These are phyloP conservation scores for Boletales sp. DNA, from an alignment of 768 basidiomycete genomes.

Conservation along the genomic window DNA sequence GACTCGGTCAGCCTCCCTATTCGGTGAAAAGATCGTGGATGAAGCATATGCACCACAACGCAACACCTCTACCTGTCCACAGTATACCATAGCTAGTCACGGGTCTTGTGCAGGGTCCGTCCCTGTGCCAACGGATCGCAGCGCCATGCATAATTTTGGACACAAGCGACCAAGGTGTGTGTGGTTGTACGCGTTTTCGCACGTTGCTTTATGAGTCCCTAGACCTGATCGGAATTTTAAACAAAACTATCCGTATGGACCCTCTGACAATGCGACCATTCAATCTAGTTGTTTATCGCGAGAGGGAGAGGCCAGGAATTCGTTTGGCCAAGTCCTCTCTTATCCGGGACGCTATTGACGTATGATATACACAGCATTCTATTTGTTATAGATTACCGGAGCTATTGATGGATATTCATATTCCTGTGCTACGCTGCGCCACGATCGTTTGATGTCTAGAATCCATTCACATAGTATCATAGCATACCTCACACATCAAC, in stretches of 20 bases:
- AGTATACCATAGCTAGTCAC: neutral
- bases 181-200: neutral
- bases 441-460: slow-evolving; percentile 1
- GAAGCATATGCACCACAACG: slow-evolving; percentile 3
- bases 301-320: slow-evolving; percentile 1
- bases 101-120: slow-evolving; percentile 1
- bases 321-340: slow-evolving; percentile 7
- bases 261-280: neutral
- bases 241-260: slow-evolving; percentile 6
- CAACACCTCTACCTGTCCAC: neutral
- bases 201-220: neutral
- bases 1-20: slow-evolving; percentile 8
- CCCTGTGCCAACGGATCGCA: slow-evolving; percentile 4
- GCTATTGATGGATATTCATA: neutral
- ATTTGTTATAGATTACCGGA: slow-evolving; percentile 1
- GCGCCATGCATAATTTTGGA: neutral
- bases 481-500: slow-evolving; percentile 14
- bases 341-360: slow-evolving; percentile 14
- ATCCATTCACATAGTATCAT: slow-evolving; percentile 5
- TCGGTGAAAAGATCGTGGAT: slow-evolving; percentile 3
- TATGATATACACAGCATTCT: neutral
- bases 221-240: slow-evolving; percentile 20
- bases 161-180: slow-evolving; percentile 13
- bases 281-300: slow-evolving; percentile 4
- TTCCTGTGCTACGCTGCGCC: neutral